Conservation (phyloP, 2,329 filamentous ascomycete species). For the Xylariomycetidae sp. region DNA sequence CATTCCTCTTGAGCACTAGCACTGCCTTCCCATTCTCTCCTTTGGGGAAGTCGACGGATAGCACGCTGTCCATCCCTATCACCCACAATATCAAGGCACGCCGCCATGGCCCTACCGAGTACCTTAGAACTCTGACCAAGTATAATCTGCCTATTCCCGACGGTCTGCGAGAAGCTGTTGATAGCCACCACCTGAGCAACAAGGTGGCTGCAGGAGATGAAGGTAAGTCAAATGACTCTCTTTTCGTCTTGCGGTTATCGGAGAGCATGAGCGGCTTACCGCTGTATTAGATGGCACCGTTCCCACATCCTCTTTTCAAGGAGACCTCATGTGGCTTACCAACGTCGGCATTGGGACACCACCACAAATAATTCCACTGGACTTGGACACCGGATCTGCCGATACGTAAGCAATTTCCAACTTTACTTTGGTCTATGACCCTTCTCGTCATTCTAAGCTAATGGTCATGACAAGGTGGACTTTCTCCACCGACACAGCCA, state of each 20-base stretch:
- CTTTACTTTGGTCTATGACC: conserved; percentile 6
- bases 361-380: conserved; percentile 41
- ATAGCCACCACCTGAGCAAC: conserved; percentile 20
- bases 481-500: conserved; percentile 43
- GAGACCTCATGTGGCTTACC: conserved; percentile 39
- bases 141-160: conserved; percentile 27
- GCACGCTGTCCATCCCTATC: conserved; percentile 20
- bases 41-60: conserved; percentile 5
- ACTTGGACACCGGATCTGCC: conserved; percentile 51
- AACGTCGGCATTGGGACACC: conserved; percentile 44
- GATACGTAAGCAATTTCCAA: conserved; percentile 54
- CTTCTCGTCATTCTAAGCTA: too few relatives aligned
- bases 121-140: conserved; percentile 27
- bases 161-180: conserved; percentile 21
- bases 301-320: conserved; percentile 26
- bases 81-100: conserved; percentile 16
- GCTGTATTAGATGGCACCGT: conserved; percentile 2
- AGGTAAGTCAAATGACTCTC: too few relatives aligned
- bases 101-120: conserved; percentile 25
- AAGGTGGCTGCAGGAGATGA: too few relatives aligned
- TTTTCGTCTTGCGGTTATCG: too few relatives aligned
- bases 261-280: too few relatives aligned
- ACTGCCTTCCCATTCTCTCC: conserved; percentile 9
- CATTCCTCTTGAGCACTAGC: conserved; percentile 13
- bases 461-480: too few relatives aligned